phyloP scores from a whole-genome alignment of 2,329 filamentous ascomycete species.

The Stachybotrys chlorohalonatus region DNA sequence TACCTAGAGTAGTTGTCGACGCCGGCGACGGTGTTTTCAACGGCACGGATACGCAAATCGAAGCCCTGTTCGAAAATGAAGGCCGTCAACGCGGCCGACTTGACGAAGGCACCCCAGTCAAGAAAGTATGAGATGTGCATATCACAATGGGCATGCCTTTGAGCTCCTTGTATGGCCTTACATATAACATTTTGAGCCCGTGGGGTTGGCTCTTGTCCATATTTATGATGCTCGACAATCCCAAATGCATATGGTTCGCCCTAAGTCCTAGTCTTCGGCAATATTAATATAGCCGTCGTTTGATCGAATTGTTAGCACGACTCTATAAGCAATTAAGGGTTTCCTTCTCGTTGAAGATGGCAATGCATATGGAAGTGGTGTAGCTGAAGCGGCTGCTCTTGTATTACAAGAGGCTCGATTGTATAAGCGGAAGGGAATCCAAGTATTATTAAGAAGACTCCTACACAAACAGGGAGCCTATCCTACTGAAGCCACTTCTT shows the following conservation, averaged over 20 bases:
- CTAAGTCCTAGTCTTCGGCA: neutral
- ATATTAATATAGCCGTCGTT: neutral
- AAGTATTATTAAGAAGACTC: neutral
- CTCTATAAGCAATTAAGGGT: neutral
- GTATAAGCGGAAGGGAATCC: neutral
- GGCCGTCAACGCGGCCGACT: neutral
- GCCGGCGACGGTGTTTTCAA: neutral
- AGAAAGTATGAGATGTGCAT: too few species aligned
- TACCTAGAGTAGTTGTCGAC: neutral
- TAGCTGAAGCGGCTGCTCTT: neutral
- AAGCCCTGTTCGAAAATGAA: neutral
- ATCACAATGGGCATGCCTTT: neutral
- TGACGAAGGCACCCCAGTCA: neutral
- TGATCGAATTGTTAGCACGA: neutral
- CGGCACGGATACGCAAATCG: neutral
- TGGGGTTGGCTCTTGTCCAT: neutral
- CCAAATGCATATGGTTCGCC: neutral
- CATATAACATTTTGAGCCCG: neutral
- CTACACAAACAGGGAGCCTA: neutral
- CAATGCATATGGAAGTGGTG: conserved; percentile 1
- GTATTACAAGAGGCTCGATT: conserved; percentile 1
- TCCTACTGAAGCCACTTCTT: neutral
- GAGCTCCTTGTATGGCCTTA: conserved; percentile 8
- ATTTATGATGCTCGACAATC: neutral
- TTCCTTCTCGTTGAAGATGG: neutral